Evolutionary conservation across 768 basidiomycete species (phyloP), one percentile per base, ranked within the genome.

Genomic region (Tricholoma sp.): DNA sequence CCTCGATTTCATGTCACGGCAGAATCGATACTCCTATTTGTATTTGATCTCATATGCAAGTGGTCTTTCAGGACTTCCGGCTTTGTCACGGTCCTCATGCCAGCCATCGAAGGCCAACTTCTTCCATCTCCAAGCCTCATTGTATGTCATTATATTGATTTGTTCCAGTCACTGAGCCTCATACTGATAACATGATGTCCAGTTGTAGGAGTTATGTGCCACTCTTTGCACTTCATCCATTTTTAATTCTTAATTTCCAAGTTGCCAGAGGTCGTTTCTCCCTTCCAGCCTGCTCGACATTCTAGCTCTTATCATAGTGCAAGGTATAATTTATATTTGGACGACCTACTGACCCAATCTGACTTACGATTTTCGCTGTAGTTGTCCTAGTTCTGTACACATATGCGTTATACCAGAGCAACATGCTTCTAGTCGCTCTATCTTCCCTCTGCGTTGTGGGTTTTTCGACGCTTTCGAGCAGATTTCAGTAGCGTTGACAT

Each of bases 371-470:
- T 46, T 24, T 14, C 9, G 5, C 22, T 19, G n/a, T 39, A 69
- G 68, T 56, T 39, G 59, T 67, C 16, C 61, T 69, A 39, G 58
- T 69, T 34, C 61, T 67, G 58, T 54, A 65, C n/a, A 69, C 65
- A 9, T 59, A 69, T 55, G 68, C 66, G 3, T 50, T 69, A 32
- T 69, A 67, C 55, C 65, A 64, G 35, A 61, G 61, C 52, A 60
- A 37, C 24, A 31, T 21, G 5, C 45, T 69, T 14, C 43, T 67
- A 14, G 41, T 55, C 35, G 6, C 57, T 31, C 57, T 69, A 12
- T 24, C 55, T 8, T 27, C 43, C 12, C 41, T 66, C 19, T 63
- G 61, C 29, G 21, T 60, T 21, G 68, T 69, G 18, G 34, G 66
- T 60, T n/a, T 9, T 14, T 39, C 18, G 8, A 32, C 12, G 8